Evolutionary conservation across 2,329 filamentous ascomycete species (phyloP).

Genomic region (Chrysoporthe cubensis): DNA sequence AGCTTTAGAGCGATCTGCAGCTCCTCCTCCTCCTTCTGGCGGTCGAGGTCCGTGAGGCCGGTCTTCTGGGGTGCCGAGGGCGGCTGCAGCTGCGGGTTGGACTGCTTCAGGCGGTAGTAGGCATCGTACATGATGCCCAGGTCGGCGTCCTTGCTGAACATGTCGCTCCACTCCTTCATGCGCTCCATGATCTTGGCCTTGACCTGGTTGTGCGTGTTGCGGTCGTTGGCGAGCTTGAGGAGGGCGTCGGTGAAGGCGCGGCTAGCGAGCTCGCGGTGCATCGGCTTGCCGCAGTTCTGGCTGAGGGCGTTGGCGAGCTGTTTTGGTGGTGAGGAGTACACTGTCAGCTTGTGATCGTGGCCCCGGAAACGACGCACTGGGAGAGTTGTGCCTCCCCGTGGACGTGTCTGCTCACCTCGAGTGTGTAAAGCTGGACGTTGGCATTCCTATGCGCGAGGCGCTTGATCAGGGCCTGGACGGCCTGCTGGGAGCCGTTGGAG

Average conservation of each 20-base stretch:
- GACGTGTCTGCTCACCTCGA: constrained; percentile 64
- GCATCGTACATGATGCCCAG: constrained; percentile 97
- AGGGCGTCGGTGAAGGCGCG: constrained; percentile 94
- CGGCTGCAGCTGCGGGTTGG: constrained; percentile 86
- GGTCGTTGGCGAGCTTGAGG: constrained; percentile 85
- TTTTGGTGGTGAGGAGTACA: background rate
- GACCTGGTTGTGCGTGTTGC: constrained; percentile 95
- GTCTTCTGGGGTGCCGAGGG: constrained; percentile 94
- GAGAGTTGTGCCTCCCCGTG: background rate
- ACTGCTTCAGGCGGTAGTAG: constrained; percentile 81
- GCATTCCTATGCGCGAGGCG: constrained; percentile 90
- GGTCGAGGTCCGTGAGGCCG: constrained; percentile 84
- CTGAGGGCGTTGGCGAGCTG: constrained; percentile 88
- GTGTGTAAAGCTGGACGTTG: constrained; percentile 93
- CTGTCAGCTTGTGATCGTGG: constrained; percentile 21
- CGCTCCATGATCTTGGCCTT: constrained; percentile 96
- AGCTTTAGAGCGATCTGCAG: constrained; percentile 93
- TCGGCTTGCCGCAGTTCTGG: constrained; percentile 84
- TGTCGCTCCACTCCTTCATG: constrained; percentile 95
- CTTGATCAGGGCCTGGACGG: constrained; percentile 88
- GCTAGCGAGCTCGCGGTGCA: constrained; percentile 88
- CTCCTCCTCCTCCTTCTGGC: constrained; percentile 96
- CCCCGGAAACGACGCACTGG: constrained; percentile 12
- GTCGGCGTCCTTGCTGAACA: constrained; percentile 88
- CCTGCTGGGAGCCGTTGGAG: constrained; percentile 73